Conservation (phyloP, 225 moss, liverwort and hornwort species). For the Lunularia cruciata region DNA sequence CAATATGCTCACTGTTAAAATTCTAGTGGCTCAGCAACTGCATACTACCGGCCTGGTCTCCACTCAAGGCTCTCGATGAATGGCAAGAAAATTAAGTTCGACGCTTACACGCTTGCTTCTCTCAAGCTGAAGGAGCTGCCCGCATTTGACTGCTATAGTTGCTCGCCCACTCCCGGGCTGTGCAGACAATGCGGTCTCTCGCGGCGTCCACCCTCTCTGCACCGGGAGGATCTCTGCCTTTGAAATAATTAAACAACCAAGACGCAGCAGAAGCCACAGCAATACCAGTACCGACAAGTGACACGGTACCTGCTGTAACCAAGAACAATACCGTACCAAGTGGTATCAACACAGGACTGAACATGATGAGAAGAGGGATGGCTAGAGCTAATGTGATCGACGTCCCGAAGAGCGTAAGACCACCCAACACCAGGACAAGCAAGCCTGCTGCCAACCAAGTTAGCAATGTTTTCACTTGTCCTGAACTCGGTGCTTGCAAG, state of each 20-base stretch:
- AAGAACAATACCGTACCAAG: conserved; percentile 51
- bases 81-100: too few relatives aligned
- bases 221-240: conserved; percentile 65
- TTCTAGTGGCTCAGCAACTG: too few relatives aligned
- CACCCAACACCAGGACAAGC: conserved; percentile 42
- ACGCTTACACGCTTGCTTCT: background rate
- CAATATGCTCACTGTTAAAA: too few relatives aligned
- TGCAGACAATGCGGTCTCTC: conserved; percentile 25
- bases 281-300: conserved; percentile 42
- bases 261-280: conserved; percentile 43
- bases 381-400: conserved; percentile 41
- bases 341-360: conserved; percentile 71
- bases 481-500: conserved; percentile 51
- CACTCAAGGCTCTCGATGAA: too few relatives aligned
- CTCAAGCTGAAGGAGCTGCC: conserved; percentile 22
- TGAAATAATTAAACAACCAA: conserved; percentile 70
- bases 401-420: conserved; percentile 54
- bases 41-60: too few relatives aligned
- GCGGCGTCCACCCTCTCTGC: conserved; percentile 60
- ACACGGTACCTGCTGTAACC: conserved; percentile 38
- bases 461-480: conserved; percentile 59
- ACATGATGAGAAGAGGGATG: conserved; percentile 61
- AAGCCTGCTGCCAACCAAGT: conserved; percentile 47
- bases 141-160: conserved; percentile 23
- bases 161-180: conserved; percentile 28